A percentile compares a stretch with the other conserved stretches of the same genome.
These are phyloP conservation scores for Calcarisporium arbuscula DNA, from an alignment of 2,329 filamentous ascomycete species.

Conservation along the genomic window DNA sequence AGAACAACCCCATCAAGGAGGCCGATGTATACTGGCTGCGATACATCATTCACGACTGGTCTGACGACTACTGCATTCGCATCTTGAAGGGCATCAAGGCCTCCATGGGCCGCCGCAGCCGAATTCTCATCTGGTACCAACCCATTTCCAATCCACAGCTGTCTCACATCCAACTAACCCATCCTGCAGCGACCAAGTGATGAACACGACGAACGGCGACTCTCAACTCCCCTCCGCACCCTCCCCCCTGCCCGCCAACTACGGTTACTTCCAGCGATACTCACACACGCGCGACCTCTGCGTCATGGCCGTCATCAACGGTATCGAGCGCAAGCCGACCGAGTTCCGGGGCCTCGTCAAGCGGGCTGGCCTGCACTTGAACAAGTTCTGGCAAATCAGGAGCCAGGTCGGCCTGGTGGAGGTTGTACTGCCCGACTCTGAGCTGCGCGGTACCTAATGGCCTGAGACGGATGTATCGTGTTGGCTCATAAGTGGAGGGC, in stretches of 20 bases:
- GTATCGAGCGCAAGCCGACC: constrained; percentile 27
- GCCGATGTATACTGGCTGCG: constrained; percentile 26
- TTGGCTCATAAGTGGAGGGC: too few relatives aligned
- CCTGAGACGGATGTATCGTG: too few relatives aligned
- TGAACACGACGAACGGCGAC: constrained; percentile 26
- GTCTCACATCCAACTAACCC: constrained; percentile 5
- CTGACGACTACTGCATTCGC: constrained; percentile 23
- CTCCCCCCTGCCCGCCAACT: constrained; percentile 25
- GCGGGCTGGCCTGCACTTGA: constrained; percentile 20
- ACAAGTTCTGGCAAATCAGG: constrained; percentile 24
- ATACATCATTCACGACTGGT: constrained; percentile 28
- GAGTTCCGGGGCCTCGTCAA: constrained; percentile 22
- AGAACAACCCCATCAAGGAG: constrained; percentile 19
- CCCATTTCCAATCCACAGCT: too few relatives aligned
- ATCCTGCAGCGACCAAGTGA: constrained; percentile 25
- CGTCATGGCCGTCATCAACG: constrained; percentile 28
- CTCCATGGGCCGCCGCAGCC: constrained; percentile 13
- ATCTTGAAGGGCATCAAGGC: constrained; percentile 17
- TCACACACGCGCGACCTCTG: constrained; percentile 24
- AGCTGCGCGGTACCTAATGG: too few relatives aligned
- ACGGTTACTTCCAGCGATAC: constrained; percentile 25
- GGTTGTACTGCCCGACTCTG: constrained; percentile 11
- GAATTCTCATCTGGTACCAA: constrained; percentile 12
- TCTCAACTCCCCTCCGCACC: constrained; percentile 21
- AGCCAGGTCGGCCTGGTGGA: constrained; percentile 25